Percentiles rank a stretch among this genome's conserved stretches.
Conservation (phyloP, 2,329 filamentous ascomycete genomes). For the Dothideomycetes sp. region DNA sequence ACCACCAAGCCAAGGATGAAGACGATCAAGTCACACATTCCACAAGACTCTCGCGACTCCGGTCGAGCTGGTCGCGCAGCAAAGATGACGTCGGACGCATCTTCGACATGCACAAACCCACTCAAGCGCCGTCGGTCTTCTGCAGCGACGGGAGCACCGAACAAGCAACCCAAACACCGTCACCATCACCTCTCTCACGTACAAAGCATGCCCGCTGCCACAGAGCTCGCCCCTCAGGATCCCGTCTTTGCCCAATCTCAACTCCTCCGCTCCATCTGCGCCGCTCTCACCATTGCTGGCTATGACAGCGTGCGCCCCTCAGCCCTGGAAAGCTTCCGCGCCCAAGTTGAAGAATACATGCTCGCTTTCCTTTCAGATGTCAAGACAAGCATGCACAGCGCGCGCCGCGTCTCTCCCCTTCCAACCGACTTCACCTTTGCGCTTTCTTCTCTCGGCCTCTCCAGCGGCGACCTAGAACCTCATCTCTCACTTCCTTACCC, state of each 20-base stretch:
- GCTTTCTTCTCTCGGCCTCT: conserved; percentile 28
- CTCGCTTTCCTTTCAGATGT: conserved; percentile 42
- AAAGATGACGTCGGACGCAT: no score
- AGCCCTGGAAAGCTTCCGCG: conserved; percentile 46
- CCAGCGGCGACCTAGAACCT: conserved; percentile 25
- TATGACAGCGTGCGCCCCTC: conserved; percentile 44
- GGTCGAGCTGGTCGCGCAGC: no score
- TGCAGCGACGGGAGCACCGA: no score
- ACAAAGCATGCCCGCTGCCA: conserved; percentile 16
- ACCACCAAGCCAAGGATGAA: no score
- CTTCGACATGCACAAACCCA: no score
- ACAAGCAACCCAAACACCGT: not conserved
- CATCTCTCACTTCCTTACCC: conserved; percentile 29
- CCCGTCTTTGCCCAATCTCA: conserved; percentile 43
- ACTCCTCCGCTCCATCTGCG: conserved; percentile 43
- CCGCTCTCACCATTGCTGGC: conserved; percentile 39
- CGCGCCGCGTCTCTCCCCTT: conserved; percentile 44
- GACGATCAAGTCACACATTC: no score
- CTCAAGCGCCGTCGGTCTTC: no score
- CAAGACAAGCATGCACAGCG: conserved; percentile 46
- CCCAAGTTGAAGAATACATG: conserved; percentile 48
- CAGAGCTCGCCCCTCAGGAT: conserved; percentile 32
- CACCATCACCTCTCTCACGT: conserved; percentile 5
- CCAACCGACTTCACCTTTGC: conserved; percentile 48
- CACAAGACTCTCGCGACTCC: no score